Evolutionary conservation across 2,329 filamentous ascomycete species (phyloP), one percentile per base, ranked within the genome.

Genomic region (Orbilia javanica): DNA sequence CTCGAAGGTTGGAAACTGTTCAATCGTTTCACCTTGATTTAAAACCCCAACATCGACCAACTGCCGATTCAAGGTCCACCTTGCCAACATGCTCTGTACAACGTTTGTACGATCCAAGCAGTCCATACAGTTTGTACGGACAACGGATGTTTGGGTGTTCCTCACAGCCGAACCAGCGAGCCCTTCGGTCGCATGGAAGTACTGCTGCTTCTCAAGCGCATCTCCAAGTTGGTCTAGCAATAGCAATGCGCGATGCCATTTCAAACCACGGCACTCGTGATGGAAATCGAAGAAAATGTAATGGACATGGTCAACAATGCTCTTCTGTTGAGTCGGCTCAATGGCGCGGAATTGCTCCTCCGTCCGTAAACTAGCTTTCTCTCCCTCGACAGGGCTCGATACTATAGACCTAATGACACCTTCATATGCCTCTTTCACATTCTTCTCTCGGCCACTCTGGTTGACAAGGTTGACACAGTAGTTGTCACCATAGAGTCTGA

Each of bases 201-300:
- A 99, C 80, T 92, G 90, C 81, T 97, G 94, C 46, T 90, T 89
- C 18, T 90, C 86, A 5, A 99, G 87, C 8, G 91, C 92, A 52
- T 93, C 90, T 64, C 90, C 89, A 66, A 99, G 87, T 83, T 92
- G 91, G 81, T 97, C 92, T 75, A 99, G 87, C 22, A 99, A 88
- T 48, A 96, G 87, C 84, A 95, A 91, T 0, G 95, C 94, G 60
- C 94, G 93, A 84, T 99, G 91, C 92, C 96, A 97, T 82, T 92
- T 90, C 82, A 97, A 88, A 42, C 95, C 95, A 85, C 97, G 97
- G 62, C 96, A 99, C 85, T 99, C 96, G 83, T 91, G 94, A 86
- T 99, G 96, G 84, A 96, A 99, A 85, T 99, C 96, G 83, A 99
- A 99, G 86, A 98, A 99, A 82, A 98, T 86, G 84, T 99, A 99